Evolutionary conservation across 352 stramenopile species (phyloP).

Genomic region (Phytophthora quininea): DNA sequence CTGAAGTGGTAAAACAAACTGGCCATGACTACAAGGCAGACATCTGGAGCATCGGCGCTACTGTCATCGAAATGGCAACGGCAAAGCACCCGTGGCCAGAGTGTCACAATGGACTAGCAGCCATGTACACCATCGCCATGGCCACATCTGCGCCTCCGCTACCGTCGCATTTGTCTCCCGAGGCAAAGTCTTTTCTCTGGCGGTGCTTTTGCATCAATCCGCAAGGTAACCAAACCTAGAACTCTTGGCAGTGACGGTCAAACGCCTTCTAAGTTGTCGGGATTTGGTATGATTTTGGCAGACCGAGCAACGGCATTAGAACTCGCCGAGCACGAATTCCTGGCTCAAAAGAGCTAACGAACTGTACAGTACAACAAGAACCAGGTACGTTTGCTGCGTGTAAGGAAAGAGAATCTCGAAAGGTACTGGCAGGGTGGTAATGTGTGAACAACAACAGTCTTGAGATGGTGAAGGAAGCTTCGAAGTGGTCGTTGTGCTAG

Average conservation of each 20-base stretch:
- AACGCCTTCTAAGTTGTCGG: too few species aligned
- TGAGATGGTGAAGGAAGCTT: background rate
- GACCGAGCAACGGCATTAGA: slow-evolving; percentile 72
- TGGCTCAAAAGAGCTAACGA: slow-evolving; percentile 37
- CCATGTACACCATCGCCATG: slow-evolving; percentile 77
- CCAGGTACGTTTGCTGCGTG: background rate
- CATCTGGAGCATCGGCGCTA: slow-evolving; percentile 84
- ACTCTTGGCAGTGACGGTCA: too few species aligned
- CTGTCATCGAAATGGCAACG: slow-evolving; percentile 85
- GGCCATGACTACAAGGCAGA: slow-evolving; percentile 79
- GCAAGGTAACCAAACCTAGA: slow-evolving; percentile 38
- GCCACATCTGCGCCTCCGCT: slow-evolving; percentile 55
- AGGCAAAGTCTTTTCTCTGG: slow-evolving; percentile 62
- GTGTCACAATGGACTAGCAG: slow-evolving; percentile 62
- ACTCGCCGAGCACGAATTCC: slow-evolving; percentile 62
- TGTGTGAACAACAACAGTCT: slow-evolving; percentile 9
- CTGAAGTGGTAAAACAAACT: slow-evolving; percentile 78
- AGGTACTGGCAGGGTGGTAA: background rate
- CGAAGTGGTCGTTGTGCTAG: too few species aligned
- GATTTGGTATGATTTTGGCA: slow-evolving; percentile 14
- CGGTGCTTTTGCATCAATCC: slow-evolving; percentile 81
- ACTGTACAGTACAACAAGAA: slow-evolving; percentile 23
- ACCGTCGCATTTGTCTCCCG: slow-evolving; percentile 49
- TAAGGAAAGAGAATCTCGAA: background rate
- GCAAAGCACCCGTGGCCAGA: slow-evolving; percentile 69